Evolutionary conservation across 2,329 filamentous ascomycete species (phyloP), one percentile per base, ranked within the genome.

Genomic region (Hymenoscyphus scutula): DNA sequence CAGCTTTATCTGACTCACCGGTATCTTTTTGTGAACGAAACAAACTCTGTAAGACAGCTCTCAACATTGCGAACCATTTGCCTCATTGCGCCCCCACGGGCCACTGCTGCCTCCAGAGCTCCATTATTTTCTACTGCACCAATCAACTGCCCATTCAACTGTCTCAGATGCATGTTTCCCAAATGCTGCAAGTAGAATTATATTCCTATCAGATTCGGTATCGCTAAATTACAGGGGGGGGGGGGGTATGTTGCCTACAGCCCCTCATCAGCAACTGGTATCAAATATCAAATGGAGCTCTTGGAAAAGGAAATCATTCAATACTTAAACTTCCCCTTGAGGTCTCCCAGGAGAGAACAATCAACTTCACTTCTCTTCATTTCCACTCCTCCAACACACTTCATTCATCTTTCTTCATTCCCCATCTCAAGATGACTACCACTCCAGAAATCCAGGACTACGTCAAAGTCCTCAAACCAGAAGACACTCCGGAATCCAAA

Each of bases 361-460:
- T 19, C 38, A 45, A 45, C n/a, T 19, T n/a, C 19, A n/a, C 7
- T 11, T n/a, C 41, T 48, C 41, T 48, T 48, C n/a, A 48, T 48
- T 48, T 10, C n/a, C 10, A 19, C 41, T 23, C 17, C 6, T 2
- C 10, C n/a, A 25, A 51, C 19, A 32, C 45, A 29, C 23, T 19
- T 17, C 6, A 8, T 37, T n/a, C 32, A 13, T 37, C n/a, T 19
- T 34, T 37, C 45, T 48, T 41, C 17, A 19, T n/a, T 13, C 41
- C 1, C 15, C 3, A 1, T 17, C 19, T 32, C 57, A 53, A 59
- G 15, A 59, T 59, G 57, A 53, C 32, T 30, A 32, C 57, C 5
- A 59, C 57, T 59, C 57, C 45, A 37, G 57, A 59, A 53, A 59
- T 59, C 29, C 41, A 30, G 11, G 57, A 59, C 57, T 59, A 59